phyloP scores from a whole-genome alignment of 352 stramenopile genomes.

The Phytopythium boreale region DNA sequence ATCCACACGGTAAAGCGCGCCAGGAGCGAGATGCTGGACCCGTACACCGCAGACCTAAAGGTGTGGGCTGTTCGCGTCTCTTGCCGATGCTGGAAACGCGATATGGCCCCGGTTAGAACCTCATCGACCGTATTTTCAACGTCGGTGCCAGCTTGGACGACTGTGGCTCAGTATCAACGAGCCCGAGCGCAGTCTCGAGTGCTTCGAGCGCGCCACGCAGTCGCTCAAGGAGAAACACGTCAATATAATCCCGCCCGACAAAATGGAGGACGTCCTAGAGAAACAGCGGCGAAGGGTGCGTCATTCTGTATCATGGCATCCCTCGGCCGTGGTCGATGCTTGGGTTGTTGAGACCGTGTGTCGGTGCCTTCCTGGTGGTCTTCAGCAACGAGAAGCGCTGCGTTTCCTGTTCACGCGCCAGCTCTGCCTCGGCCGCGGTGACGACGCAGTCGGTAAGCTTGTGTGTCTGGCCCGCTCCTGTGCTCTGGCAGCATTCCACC shows the following conservation, averaged over 20 bases:
- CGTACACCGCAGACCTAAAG: slow-evolving; percentile 52
- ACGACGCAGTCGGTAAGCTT: slow-evolving; percentile 32
- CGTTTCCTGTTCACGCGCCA: slow-evolving; percentile 44
- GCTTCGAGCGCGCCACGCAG: slow-evolving; percentile 43
- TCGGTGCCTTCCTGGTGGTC: not conserved
- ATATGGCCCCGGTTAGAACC: not conserved
- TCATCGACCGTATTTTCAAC: not conserved
- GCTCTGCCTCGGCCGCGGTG: slow-evolving; percentile 28
- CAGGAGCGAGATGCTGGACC: slow-evolving; percentile 36
- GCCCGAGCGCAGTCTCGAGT: slow-evolving; percentile 41
- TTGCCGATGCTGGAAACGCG: not conserved
- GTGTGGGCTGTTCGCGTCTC: slow-evolving; percentile 12
- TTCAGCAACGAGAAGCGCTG: slow-evolving; percentile 31
- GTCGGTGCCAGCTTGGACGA: slow-evolving; percentile 35
- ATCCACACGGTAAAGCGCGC: slow-evolving; percentile 39
- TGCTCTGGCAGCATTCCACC: not conserved
- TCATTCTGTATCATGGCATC: too few relatives aligned
- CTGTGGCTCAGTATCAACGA: slow-evolving; percentile 56
- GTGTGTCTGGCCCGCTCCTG: not conserved
- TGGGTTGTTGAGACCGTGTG: not conserved
- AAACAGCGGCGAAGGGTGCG: slow-evolving; percentile 40
- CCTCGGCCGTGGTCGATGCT: not conserved
- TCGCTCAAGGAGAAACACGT: slow-evolving; percentile 35
- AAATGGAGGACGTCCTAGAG: slow-evolving; percentile 30
- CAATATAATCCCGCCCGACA: slow-evolving; percentile 19